These are phyloP conservation scores for Candida arabinofermentans DNA, from an alignment of 805 yeast genomes.

Conservation along the genomic window DNA sequence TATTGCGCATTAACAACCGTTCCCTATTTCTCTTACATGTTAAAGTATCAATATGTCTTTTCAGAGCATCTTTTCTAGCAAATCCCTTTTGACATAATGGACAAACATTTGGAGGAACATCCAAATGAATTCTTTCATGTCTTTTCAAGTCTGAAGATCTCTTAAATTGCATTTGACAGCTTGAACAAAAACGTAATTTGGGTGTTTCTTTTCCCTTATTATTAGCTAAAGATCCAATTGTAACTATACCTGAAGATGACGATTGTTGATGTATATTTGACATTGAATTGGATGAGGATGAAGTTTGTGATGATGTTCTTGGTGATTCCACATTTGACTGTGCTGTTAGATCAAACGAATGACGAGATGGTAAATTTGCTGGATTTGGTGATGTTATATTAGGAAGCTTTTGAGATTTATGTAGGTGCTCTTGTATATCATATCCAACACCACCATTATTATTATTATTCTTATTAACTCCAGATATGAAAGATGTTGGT, in stretches of 20 bases:
- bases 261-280: not conserved
- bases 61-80: slow-evolving; percentile 79
- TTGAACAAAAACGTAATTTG: slow-evolving; percentile 42
- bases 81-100: slow-evolving; percentile 76
- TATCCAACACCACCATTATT: not conserved
- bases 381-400: slow-evolving; percentile 7
- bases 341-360: not conserved
- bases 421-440: slow-evolving; percentile 1
- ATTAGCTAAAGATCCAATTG: no score
- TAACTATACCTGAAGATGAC: no score
- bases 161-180: slow-evolving; percentile 61
- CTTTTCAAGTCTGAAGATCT: slow-evolving; percentile 68
- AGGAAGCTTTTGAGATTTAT: slow-evolving; percentile 5
- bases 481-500: slow-evolving; percentile 1
- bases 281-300: not conserved
- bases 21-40: slow-evolving; percentile 73
- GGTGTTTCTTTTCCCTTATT: not conserved
- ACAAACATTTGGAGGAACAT: slow-evolving; percentile 72
- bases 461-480: not conserved
- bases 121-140: slow-evolving; percentile 71
- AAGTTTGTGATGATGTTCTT: not conserved
- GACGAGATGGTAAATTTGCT: slow-evolving; percentile 7
- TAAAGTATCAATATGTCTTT: slow-evolving; percentile 68
- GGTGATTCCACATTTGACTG: not conserved
- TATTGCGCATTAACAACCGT: slow-evolving; percentile 31